Base-by-base conservation (phyloP, 2,329 filamentous ascomycete species). In the Alternaria sp. region DNA sequence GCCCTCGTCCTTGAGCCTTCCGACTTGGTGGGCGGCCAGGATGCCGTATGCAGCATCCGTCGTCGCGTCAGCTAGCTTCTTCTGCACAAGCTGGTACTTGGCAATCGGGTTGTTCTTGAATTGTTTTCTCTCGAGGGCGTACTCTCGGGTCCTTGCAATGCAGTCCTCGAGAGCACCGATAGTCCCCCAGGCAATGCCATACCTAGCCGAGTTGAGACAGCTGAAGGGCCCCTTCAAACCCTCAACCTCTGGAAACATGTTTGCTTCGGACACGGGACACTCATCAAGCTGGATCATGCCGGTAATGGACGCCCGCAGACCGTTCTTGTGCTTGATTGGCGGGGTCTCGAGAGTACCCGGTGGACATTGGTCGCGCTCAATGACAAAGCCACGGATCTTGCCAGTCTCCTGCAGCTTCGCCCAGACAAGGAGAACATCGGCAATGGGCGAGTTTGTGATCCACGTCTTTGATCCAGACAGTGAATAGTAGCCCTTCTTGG, bases 221-320 rank as follows among this genome's bases (percentile, higher is more conserved):
- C 91, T 91, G 78, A 99, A 99, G 4, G 96, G 96, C 0, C 96
- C 96, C 64, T 83, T 87, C 30, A 99, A 85, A 6, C 96, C 96
- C 78, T 97, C 92, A 6, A 97, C 87, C 1, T 92, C 88, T 1
- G 94, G 94, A 74, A 99, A 93, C 93, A 99, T 97, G 83, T 97
- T 97, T 72, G 89, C 92, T 69, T 90, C 89, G 0, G 93, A 90
- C 0, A 99, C 93, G 1, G 96, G 95, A 69, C 92, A 94, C 67
- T 91, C 89, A 68, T 97, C 95, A 76, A 99, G 87, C 72, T 97
- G 93, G 69, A 99, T 97, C 96, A 98, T 98, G 61, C 96, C 96
- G 1, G 96, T 99, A 67, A 97, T 91, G 12, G 93, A 97, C 12
- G 96, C 96, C 62, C 96, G 87, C 30, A 99, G 88, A 2, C 94